Evolutionary conservation across 257 asterid genomes (phyloP).

Genomic region (Nicotiana tabacum): DNA sequence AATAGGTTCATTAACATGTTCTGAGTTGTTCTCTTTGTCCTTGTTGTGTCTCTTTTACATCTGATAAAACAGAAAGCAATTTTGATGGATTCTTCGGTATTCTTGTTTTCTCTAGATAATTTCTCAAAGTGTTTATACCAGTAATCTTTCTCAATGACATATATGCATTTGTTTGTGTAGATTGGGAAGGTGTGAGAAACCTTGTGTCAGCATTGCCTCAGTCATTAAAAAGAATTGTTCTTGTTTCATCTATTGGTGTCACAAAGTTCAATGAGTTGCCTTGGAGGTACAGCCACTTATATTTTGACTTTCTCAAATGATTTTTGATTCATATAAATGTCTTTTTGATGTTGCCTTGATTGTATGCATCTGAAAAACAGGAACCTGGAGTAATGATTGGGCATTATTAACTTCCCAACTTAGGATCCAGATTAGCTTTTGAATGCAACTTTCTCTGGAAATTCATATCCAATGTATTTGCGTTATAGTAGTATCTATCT

Average conservation of each 20-base stretch:
- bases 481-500: background rate
- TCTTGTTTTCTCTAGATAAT: background rate
- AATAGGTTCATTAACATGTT: background rate
- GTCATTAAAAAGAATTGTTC: constrained; percentile 69
- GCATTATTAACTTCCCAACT: background rate
- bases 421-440: background rate
- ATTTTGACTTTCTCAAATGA: background rate
- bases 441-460: background rate
- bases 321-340: background rate
- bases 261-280: constrained; percentile 85
- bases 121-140: background rate
- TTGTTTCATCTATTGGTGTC: constrained; percentile 92
- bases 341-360: background rate
- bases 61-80: background rate
- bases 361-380: background rate
- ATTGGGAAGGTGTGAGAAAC: constrained; percentile 97
- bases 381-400: background rate
- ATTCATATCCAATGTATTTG: background rate
- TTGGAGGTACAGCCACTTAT: constrained; percentile 61
- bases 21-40: background rate
- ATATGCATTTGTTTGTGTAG: constrained; percentile 30
- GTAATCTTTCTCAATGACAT: background rate
- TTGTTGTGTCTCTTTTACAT: background rate
- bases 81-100: background rate
- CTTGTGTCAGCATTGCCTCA: constrained; percentile 68